Evolutionary conservation across 768 basidiomycete genomes (phyloP).

Genomic region (Termitomyces sp.): DNA sequence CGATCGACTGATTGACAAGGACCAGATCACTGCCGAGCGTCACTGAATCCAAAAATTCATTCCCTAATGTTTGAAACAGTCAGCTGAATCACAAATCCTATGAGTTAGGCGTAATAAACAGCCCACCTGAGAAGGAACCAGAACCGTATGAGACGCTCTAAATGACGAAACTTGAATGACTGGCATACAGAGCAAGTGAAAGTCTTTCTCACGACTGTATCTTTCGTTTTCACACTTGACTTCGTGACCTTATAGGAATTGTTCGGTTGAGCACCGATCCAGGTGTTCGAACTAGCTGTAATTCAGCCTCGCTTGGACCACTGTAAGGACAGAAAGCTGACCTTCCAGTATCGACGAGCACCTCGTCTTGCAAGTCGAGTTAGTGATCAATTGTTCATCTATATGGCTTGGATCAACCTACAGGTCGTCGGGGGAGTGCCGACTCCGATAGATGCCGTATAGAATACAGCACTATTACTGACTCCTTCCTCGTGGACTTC

Average conservation of each 20-base stretch:
- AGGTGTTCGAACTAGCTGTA: slow-evolving; percentile 59
- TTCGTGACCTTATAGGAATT: slow-evolving; percentile 41
- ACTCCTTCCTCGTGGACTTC: slow-evolving; percentile 39
- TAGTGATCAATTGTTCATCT: not conserved
- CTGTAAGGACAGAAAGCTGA: slow-evolving; percentile 2
- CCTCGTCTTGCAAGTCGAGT: slow-evolving; percentile 33
- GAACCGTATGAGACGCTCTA: slow-evolving; percentile 60
- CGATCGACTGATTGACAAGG: slow-evolving; percentile 59
- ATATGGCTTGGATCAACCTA: slow-evolving; percentile 20
- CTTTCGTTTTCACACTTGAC: slow-evolving; percentile 42
- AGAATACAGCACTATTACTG: slow-evolving; percentile 33
- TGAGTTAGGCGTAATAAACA: slow-evolving; percentile 12
- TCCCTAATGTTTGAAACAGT: slow-evolving; percentile 24
- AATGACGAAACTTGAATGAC: not conserved
- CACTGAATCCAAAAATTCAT: slow-evolving; percentile 51
- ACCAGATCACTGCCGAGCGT: slow-evolving; percentile 45
- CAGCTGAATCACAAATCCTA: not conserved
- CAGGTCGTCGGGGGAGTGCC: slow-evolving; percentile 54
- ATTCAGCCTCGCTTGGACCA: not conserved
- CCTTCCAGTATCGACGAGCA: slow-evolving; percentile 65
- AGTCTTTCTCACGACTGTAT: slow-evolving; percentile 43
- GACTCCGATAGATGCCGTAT: slow-evolving; percentile 46
- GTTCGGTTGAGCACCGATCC: slow-evolving; percentile 50
- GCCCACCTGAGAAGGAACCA: slow-evolving; percentile 50
- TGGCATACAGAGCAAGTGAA: not conserved